Evolutionary conservation across 78 protist genomes (phyloP).

Genomic region (Dictyostelium brefeldianum): DNA sequence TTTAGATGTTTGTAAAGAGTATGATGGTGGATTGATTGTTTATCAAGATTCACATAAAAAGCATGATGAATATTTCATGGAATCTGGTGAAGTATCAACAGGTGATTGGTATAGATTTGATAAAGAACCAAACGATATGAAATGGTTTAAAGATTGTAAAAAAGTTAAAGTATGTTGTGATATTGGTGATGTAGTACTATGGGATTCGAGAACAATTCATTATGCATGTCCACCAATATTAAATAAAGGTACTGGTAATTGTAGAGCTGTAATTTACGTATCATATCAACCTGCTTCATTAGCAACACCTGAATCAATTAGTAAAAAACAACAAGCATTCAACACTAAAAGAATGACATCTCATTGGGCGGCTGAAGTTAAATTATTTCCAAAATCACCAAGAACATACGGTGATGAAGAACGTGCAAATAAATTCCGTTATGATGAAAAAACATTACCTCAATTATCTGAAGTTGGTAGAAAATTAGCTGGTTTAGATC

Average conservation of each 20-base stretch:
- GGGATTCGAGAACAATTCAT: conserved; percentile 70
- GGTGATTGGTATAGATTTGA: conserved; percentile 70
- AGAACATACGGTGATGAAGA: neutral
- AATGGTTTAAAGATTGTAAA: conserved; percentile 35
- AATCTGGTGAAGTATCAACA: neutral
- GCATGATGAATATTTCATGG: conserved; percentile 37
- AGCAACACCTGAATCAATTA: neutral
- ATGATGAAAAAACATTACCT: neutral
- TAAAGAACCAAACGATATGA: neutral
- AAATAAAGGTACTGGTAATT: conserved; percentile 3
- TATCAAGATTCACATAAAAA: conserved; percentile 36
- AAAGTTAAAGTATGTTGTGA: conserved; percentile 53
- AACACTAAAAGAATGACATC: conserved; percentile 32
- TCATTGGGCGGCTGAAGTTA: conserved; percentile 47
- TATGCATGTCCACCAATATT: conserved; percentile 41
- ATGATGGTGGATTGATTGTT: conserved; percentile 63
- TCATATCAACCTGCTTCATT: conserved; percentile 51
- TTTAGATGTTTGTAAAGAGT: conserved; percentile 28
- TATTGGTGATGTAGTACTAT: conserved; percentile 56
- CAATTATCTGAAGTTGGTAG: conserved; percentile 1
- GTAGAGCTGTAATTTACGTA: conserved; percentile 39
- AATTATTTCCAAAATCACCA: neutral
- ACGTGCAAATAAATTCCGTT: neutral
- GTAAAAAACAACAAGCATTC: conserved; percentile 22
- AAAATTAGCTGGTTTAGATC: conserved; percentile 27